A percentile compares a stretch with the other conserved stretches of the same genome.
Conservation (phyloP, 2,329 filamentous ascomycete species). For the Colletotrichum nymphaeae region DNA sequence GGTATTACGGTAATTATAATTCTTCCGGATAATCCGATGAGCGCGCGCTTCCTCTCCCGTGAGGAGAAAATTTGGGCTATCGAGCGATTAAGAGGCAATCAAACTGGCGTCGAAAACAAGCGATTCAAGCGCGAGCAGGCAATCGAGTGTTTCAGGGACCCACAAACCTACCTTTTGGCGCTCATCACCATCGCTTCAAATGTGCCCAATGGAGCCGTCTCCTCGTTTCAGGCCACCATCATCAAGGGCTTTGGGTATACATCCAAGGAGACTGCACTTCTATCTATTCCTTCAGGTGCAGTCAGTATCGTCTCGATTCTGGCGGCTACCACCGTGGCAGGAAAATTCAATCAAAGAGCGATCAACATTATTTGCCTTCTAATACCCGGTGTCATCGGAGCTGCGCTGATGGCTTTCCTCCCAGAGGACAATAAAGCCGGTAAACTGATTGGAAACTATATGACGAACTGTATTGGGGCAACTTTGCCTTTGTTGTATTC, state of each 20-base stretch:
- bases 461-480: slow-evolving; percentile 74
- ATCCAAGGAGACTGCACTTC: slow-evolving; percentile 66
- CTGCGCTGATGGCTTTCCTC: slow-evolving; percentile 67
- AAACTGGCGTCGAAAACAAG: slow-evolving; percentile 80
- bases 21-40: slow-evolving; percentile 67
- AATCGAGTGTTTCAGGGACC: slow-evolving; percentile 59
- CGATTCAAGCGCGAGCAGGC: slow-evolving; percentile 77
- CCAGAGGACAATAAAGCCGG: slow-evolving; percentile 55
- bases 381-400: slow-evolving; percentile 54
- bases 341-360: slow-evolving; percentile 57
- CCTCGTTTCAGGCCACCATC: slow-evolving; percentile 74
- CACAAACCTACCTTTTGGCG: slow-evolving; percentile 70
- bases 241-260: slow-evolving; percentile 71
- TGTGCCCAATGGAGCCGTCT: slow-evolving; percentile 71
- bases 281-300: slow-evolving; percentile 76
- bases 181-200: slow-evolving; percentile 71
- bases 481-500: slow-evolving; percentile 74
- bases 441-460: slow-evolving; percentile 71
- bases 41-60: slow-evolving; percentile 65
- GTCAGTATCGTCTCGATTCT: slow-evolving; percentile 71
- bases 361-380: slow-evolving; percentile 57
- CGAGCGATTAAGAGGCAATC: slow-evolving; percentile 79
- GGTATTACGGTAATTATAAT: slow-evolving; percentile 69
- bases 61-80: slow-evolving; percentile 75
- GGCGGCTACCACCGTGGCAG: slow-evolving; percentile 67